phyloP scores from a whole-genome alignment of 805 yeast species.

The Vanderwaltozyma polyspora region DNA sequence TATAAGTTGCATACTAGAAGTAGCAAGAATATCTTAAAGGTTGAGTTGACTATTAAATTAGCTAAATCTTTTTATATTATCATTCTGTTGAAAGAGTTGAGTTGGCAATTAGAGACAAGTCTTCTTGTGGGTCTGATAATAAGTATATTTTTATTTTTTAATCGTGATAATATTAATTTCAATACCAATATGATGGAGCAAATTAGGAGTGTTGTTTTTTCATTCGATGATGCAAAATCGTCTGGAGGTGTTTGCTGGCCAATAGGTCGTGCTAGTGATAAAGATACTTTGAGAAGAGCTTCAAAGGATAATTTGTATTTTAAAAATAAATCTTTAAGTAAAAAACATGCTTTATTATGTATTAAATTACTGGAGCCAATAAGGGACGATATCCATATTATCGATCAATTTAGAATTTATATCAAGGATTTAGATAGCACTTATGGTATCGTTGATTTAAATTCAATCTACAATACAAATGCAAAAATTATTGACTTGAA shows the following conservation, averaged over 20 bases:
- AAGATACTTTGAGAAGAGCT: slow-evolving; percentile 2
- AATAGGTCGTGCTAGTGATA: slow-evolving; percentile 14
- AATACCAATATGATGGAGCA: no score
- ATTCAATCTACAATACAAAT: slow-evolving; percentile 11
- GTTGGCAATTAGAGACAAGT: no score
- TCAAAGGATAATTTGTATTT: slow-evolving; percentile 9
- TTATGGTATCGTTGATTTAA: slow-evolving; percentile 18
- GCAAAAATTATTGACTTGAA: slow-evolving; percentile 15
- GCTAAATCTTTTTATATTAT: no score
- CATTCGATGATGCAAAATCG: slow-evolving; percentile 7
- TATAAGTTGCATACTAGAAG: no score
- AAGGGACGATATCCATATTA: slow-evolving; percentile 4
- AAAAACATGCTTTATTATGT: slow-evolving; percentile 16
- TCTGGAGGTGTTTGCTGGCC: slow-evolving; percentile 9
- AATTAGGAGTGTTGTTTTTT: neutral
- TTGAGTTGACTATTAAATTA: no score
- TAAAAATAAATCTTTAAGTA: slow-evolving; percentile 13
- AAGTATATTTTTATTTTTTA: no score
- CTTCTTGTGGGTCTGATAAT: no score
- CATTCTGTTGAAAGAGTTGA: no score
- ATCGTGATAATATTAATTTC: no score
- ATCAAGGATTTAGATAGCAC: slow-evolving; percentile 15
- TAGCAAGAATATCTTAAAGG: no score
- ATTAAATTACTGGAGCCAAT: slow-evolving; percentile 11
- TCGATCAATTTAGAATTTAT: slow-evolving; percentile 15